Conservation (phyloP, 352 stramenopile genomes). For the Blastocystis hominis region DNA sequence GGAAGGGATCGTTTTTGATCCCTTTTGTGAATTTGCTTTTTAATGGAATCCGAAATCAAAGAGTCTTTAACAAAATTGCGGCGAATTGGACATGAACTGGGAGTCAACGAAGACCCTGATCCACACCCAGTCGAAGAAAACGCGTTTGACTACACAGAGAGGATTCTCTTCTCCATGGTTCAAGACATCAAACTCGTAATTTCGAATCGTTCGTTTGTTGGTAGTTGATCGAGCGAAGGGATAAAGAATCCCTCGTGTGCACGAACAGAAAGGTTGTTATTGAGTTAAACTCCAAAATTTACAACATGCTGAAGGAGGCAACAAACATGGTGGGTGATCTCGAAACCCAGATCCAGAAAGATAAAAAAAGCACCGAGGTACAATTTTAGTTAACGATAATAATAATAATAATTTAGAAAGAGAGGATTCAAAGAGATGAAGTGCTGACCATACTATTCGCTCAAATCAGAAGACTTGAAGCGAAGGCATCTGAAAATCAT, state of each 20-base stretch:
- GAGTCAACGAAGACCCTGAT: background rate
- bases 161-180: slow-evolving; percentile 13
- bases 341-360: background rate
- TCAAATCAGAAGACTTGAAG: slow-evolving; percentile 23
- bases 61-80: background rate
- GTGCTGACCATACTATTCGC: background rate
- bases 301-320: background rate
- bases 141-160: background rate
- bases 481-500: slow-evolving; percentile 16
- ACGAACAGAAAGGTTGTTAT: slow-evolving; percentile 11
- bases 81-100: background rate
- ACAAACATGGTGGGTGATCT: background rate
- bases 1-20: background rate
- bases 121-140: background rate
- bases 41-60: slow-evolving; percentile 27
- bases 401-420: background rate
- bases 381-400: background rate
- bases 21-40: background rate
- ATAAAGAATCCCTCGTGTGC: slow-evolving; percentile 41
- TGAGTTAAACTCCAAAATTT: slow-evolving; percentile 20
- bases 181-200: slow-evolving; percentile 1
- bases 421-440: slow-evolving; percentile 17
- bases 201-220: background rate
- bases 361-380: background rate
- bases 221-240: background rate